phyloP scores from a whole-genome alignment of 805 yeast species.

The Lipomyces yamadae region DNA sequence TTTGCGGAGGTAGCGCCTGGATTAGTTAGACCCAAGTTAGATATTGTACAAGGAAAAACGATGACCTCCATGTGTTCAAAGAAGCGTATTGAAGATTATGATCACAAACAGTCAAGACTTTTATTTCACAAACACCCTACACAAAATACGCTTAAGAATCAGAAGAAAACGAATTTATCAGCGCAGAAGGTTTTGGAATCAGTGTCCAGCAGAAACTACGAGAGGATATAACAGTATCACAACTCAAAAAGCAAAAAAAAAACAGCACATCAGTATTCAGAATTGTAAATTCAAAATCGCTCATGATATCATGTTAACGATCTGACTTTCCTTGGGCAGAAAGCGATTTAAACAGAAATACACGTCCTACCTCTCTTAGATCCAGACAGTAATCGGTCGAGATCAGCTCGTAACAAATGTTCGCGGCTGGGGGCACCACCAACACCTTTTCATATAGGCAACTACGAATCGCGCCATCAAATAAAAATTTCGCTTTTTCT shows the following conservation, averaged over 20 bases:
- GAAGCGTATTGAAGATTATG: too few relatives aligned
- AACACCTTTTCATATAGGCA: background rate
- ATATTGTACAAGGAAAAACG: too few relatives aligned
- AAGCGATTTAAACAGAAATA: background rate
- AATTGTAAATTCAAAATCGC: background rate
- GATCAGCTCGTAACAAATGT: background rate
- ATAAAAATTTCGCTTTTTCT: background rate
- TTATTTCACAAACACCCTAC: too few relatives aligned
- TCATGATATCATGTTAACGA: background rate
- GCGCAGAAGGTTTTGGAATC: background rate
- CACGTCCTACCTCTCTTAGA: background rate
- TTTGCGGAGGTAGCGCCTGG: too few relatives aligned
- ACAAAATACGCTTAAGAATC: too few relatives aligned
- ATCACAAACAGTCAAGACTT: too few relatives aligned
- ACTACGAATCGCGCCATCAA: background rate
- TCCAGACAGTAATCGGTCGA: background rate
- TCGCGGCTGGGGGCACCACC: background rate
- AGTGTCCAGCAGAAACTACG: background rate
- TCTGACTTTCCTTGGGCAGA: background rate
- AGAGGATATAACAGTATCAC: background rate
- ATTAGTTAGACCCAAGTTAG: too few relatives aligned
- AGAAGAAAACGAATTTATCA: background rate
- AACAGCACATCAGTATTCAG: background rate
- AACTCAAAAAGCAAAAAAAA: background rate
- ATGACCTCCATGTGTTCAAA: too few relatives aligned